phyloP scores from a whole-genome alignment of 805 yeast genomes.

The Jamesozyma jinghongensis region DNA sequence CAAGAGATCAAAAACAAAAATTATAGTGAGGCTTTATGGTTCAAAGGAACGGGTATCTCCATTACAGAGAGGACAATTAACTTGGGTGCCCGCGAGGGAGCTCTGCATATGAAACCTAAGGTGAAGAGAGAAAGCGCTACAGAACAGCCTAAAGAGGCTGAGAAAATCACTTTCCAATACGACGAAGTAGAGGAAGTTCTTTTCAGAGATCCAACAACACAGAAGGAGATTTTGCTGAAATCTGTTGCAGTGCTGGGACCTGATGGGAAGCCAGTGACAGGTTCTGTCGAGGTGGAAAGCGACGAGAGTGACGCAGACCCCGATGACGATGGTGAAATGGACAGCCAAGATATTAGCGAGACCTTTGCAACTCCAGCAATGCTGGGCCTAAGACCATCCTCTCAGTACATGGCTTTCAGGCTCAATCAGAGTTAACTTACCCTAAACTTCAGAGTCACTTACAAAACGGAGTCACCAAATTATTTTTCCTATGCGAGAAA shows the following conservation, averaged over 20 bases:
- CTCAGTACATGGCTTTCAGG: conserved; percentile 61
- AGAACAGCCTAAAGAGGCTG: neutral
- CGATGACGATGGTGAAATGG: conserved; percentile 13
- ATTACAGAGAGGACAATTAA: conserved; percentile 34
- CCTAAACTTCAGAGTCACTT: neutral
- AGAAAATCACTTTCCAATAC: neutral
- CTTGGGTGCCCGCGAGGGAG: conserved; percentile 12
- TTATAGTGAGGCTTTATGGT: conserved; percentile 49
- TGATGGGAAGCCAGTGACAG: neutral
- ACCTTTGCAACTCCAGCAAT: conserved; percentile 12
- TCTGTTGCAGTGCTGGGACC: neutral
- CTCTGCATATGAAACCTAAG: conserved; percentile 22
- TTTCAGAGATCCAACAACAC: neutral
- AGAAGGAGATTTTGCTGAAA: neutral
- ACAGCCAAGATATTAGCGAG: conserved; percentile 4
- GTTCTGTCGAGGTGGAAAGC: neutral
- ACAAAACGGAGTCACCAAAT: neutral
- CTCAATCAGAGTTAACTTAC: conserved; percentile 6
- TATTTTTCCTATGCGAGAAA: no score
- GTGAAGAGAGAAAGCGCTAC: conserved; percentile 17
- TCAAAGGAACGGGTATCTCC: conserved; percentile 54
- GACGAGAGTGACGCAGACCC: conserved; percentile 4
- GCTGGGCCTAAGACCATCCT: conserved; percentile 48
- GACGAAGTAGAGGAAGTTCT: conserved; percentile 5
- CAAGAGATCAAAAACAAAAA: conserved; percentile 16